Percentiles rank a stretch among this genome's conserved stretches.
Evolutionary conservation across 129 eudicot species (phyloP).

Genomic region (Silybum marianum): DNA sequence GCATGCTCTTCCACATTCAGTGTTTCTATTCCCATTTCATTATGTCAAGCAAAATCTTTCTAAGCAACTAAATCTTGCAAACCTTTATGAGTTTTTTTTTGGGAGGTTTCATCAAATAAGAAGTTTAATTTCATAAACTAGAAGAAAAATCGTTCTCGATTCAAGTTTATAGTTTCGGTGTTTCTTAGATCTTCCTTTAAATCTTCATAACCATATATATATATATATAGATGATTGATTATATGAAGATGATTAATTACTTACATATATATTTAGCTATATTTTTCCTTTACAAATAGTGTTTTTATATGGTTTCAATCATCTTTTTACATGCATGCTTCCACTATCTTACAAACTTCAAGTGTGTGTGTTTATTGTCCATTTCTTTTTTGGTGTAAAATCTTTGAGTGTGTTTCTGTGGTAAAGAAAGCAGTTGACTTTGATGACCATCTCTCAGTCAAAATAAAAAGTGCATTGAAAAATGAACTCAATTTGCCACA

Average conservation of each 20-base stretch:
- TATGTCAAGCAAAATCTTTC: background rate
- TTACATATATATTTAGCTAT: background rate
- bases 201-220: no score
- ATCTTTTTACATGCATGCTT: slow-evolving; percentile 40
- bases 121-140: background rate
- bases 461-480: slow-evolving; percentile 10
- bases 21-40: background rate
- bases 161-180: background rate
- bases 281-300: background rate
- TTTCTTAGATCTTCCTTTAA: background rate
- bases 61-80: background rate
- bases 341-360: slow-evolving; percentile 32
- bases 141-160: background rate
- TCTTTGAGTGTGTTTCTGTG: slow-evolving; percentile 33
- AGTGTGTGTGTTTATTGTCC: slow-evolving; percentile 30
- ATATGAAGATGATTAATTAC: background rate
- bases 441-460: slow-evolving; percentile 3
- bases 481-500: background rate
- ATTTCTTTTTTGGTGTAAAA: slow-evolving; percentile 32
- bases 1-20: slow-evolving; percentile 6
- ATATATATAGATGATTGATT: background rate
- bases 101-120: no score
- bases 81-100: background rate
- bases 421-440: slow-evolving; percentile 42
- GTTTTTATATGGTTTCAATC: slow-evolving; percentile 29